Evolutionary conservation across 2,329 filamentous ascomycete genomes (phyloP).

Genomic region (Metarhizium anisopliae): DNA sequence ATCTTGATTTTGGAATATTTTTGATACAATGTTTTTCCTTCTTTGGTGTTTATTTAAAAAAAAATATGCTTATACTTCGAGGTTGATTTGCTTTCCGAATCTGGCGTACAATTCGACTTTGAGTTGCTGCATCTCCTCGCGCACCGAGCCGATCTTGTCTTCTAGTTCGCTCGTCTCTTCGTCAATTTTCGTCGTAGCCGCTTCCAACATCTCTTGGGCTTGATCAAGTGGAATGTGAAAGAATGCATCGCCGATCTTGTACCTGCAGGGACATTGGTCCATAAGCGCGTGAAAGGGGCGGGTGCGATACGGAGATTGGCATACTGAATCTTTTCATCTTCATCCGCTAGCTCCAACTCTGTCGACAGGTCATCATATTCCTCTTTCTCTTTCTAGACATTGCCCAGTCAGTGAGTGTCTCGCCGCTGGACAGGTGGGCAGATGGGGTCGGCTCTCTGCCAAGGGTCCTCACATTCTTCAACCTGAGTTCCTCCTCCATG

Average conservation of each 20-base stretch:
- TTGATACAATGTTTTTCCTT: neutral
- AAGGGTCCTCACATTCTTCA: conserved; percentile 58
- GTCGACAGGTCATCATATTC: conserved; percentile 87
- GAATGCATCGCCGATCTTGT: conserved; percentile 95
- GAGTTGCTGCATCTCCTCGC: conserved; percentile 79
- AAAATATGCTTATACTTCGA: conserved; percentile 43
- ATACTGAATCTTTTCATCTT: conserved; percentile 87
- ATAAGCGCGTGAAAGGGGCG: neutral
- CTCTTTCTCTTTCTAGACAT: conserved; percentile 85
- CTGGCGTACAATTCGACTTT: conserved; percentile 91
- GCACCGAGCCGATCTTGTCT: conserved; percentile 63
- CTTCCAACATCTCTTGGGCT: conserved; percentile 74
- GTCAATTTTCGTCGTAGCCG: conserved; percentile 65
- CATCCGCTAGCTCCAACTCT: conserved; percentile 89
- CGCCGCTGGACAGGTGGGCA: neutral
- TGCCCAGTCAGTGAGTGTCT: conserved; percentile 6
- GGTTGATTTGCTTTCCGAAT: conserved; percentile 93
- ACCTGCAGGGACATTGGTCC: conserved; percentile 42
- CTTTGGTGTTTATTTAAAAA: neutral
- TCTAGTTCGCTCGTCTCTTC: conserved; percentile 68
- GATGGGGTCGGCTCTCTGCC: neutral
- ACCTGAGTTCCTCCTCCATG: conserved; percentile 71
- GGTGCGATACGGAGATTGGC: conserved; percentile 21
- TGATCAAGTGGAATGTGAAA: conserved; percentile 76
- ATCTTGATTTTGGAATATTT: neutral